Percentiles rank a stretch among this genome's conserved stretches.
Conservation (phyloP, 805 yeast genomes). For the Scheffersomyces ergatensis region DNA sequence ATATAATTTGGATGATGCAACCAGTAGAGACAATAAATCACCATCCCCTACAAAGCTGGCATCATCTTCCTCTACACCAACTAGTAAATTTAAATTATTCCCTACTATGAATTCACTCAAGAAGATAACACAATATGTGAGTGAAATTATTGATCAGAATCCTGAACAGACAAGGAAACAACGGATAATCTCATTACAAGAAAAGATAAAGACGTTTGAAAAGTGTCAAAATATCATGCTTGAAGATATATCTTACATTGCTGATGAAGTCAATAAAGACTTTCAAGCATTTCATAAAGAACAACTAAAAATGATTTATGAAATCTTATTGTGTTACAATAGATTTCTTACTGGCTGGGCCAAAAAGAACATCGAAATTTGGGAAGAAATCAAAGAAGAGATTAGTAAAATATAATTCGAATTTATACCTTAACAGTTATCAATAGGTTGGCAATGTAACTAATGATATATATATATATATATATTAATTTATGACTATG, state of each 20-base stretch:
- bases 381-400: conserved; percentile 60
- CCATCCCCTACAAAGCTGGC: background rate
- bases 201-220: conserved; percentile 51
- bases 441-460: too few relatives aligned
- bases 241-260: conserved; percentile 37
- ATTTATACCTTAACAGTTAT: too few relatives aligned
- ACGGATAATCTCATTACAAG: conserved; percentile 46
- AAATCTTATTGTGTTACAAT: conserved; percentile 53
- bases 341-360: conserved; percentile 65
- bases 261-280: conserved; percentile 45
- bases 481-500: background rate
- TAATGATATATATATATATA: background rate
- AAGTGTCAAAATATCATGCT: conserved; percentile 46
- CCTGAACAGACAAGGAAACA: conserved; percentile 64
- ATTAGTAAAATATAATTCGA: conserved; percentile 19
- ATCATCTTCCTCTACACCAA: conserved; percentile 9
- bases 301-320: conserved; percentile 50
- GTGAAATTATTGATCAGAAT: conserved; percentile 62
- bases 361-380: conserved; percentile 58
- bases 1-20: conserved; percentile 15
- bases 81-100: conserved; percentile 43
- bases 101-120: conserved; percentile 44
- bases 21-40: background rate
- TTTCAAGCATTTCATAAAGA: conserved; percentile 48
- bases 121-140: conserved; percentile 49